Evolutionary conservation across 164 flowering plant species (phyloP).

Genomic region (Saururus chinensis): DNA sequence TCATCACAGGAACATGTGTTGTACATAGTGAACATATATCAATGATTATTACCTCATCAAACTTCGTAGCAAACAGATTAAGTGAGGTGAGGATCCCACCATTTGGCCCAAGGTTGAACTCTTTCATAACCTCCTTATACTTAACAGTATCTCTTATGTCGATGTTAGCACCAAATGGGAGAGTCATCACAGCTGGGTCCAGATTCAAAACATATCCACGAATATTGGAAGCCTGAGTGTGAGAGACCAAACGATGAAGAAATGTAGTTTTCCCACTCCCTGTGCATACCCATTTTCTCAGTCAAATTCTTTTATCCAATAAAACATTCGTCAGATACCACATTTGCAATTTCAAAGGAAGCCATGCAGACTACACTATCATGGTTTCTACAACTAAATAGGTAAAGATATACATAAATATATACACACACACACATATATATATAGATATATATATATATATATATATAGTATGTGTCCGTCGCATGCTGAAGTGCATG

Average conservation of each 20-base stretch:
- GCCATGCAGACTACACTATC: not conserved
- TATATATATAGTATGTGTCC: too few species aligned
- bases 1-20: too few species aligned
- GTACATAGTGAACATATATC: not conserved
- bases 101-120: conserved; percentile 91
- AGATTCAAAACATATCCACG: conserved; percentile 84
- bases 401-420: too few species aligned
- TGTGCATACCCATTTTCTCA: conserved; percentile 8
- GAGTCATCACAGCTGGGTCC: conserved; percentile 88
- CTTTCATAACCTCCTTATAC: conserved; percentile 97
- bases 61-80: conserved; percentile 84
- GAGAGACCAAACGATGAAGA: conserved; percentile 73
- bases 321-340: too few species aligned
- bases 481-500: too few species aligned
- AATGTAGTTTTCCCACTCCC: conserved; percentile 97
- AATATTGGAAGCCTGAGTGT: conserved; percentile 54
- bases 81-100: conserved; percentile 93
- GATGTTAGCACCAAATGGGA: conserved; percentile 85
- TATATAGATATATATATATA: too few species aligned
- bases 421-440: too few species aligned
- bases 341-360: not conserved
- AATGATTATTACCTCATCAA: conserved; percentile 63
- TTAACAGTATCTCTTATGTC: conserved; percentile 87
- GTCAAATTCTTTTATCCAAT: not conserved
- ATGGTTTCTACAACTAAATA: not conserved